These are phyloP conservation scores for Ilyonectria destructans DNA, from an alignment of 2,329 filamentous ascomycete genomes.

Conservation along the genomic window DNA sequence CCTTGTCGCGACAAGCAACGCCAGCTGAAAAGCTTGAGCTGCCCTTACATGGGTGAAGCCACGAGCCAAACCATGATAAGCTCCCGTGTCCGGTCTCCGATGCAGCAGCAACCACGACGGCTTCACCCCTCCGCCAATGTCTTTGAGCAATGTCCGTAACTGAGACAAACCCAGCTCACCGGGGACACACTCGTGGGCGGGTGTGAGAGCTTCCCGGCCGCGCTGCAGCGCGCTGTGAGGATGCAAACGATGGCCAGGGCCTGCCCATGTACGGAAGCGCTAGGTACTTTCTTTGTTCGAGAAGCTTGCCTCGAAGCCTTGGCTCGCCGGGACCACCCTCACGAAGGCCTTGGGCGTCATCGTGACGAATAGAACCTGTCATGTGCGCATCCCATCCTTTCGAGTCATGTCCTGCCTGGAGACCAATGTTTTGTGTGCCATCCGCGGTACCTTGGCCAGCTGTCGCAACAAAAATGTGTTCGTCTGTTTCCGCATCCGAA, in stretches of 20 bases:
- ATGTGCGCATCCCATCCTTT: background rate
- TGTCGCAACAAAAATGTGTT: background rate
- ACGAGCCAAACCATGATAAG: slow-evolving; percentile 19
- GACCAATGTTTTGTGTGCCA: background rate
- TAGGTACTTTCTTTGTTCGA: slow-evolving; percentile 5
- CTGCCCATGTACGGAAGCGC: background rate
- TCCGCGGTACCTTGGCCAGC: background rate
- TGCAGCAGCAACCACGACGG: slow-evolving; percentile 15
- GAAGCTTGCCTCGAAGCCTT: slow-evolving; percentile 6
- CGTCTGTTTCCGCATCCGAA: background rate
- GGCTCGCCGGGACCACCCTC: background rate
- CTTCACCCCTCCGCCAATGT: slow-evolving; percentile 9
- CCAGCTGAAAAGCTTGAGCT: slow-evolving; percentile 1
- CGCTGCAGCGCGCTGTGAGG: slow-evolving; percentile 7
- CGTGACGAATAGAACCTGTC: background rate
- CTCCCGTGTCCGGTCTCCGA: slow-evolving; percentile 5
- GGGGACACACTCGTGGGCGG: slow-evolving; percentile 20
- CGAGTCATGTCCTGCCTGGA: background rate
- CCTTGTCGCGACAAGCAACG: background rate
- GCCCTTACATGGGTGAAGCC: slow-evolving; percentile 11
- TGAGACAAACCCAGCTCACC: slow-evolving; percentile 22
- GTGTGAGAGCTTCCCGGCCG: slow-evolving; percentile 17
- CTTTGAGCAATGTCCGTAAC: slow-evolving; percentile 4
- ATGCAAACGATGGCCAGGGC: background rate
- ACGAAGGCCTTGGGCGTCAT: background rate